phyloP scores from a whole-genome alignment of 2,329 filamentous ascomycete species.

The Botrytis hyacinthi region DNA sequence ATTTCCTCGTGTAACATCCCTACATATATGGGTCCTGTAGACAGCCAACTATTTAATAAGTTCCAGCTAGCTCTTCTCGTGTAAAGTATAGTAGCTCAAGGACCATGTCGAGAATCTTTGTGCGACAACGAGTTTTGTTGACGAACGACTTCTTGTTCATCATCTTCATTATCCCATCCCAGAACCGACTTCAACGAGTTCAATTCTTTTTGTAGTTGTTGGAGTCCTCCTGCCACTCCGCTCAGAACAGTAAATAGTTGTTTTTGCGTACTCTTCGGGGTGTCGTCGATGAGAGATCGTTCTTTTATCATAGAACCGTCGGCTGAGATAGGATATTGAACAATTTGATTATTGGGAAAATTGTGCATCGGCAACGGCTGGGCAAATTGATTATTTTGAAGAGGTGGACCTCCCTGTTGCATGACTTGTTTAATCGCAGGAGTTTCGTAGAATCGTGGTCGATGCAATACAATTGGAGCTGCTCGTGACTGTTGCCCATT shows the following conservation, averaged over 20 bases:
- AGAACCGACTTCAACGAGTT: constrained; percentile 29
- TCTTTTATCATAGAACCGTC: background rate
- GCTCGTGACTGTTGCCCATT: constrained; percentile 1
- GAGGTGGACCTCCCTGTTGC: constrained; percentile 1
- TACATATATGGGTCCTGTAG: background rate
- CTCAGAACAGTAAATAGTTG: constrained; percentile 31
- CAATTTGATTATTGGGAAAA: background rate
- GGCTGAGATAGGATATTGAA: background rate
- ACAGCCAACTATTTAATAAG: background rate
- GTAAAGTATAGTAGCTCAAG: background rate
- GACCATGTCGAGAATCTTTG: background rate
- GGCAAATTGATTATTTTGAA: background rate
- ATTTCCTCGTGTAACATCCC: background rate
- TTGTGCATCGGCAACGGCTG: background rate
- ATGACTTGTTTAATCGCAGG: background rate
- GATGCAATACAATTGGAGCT: constrained; percentile 6
- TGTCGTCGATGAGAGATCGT: constrained; percentile 25
- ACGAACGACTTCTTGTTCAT: background rate
- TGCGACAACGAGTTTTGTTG: background rate
- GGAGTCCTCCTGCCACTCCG: constrained; percentile 30
- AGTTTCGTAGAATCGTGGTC: constrained; percentile 14
- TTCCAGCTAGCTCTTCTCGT: background rate
- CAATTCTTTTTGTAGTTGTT: constrained; percentile 32
- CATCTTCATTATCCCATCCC: constrained; percentile 30
- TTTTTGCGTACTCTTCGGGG: constrained; percentile 29